These are phyloP conservation scores for Myxozyma neglecta DNA, from an alignment of 805 yeast genomes.

Conservation along the genomic window DNA sequence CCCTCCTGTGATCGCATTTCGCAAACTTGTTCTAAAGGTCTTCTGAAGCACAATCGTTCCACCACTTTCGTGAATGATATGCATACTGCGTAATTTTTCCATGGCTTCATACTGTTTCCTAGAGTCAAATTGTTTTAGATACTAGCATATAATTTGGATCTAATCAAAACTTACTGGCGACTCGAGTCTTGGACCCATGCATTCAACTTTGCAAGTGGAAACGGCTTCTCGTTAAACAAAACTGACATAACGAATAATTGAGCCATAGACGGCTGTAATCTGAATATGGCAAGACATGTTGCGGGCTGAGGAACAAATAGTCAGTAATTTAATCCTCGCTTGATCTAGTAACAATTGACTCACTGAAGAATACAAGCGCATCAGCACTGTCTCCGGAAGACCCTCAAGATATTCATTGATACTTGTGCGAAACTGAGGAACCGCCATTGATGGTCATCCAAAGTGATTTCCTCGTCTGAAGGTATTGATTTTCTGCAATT, in stretches of 20 bases:
- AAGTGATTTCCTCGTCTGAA: too few relatives aligned
- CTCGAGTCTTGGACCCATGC: slow-evolving; percentile 70
- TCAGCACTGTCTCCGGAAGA: slow-evolving; percentile 82
- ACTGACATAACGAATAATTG: slow-evolving; percentile 84
- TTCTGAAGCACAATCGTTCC: slow-evolving; percentile 61
- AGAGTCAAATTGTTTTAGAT: slow-evolving; percentile 37
- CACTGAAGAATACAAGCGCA: slow-evolving; percentile 57
- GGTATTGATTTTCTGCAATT: too few relatives aligned
- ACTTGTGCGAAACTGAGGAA: slow-evolving; percentile 31
- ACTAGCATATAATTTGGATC: neutral
- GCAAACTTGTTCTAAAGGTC: slow-evolving; percentile 70
- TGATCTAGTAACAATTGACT: slow-evolving; percentile 2
- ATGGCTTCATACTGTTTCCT: slow-evolving; percentile 72
- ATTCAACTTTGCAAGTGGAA: slow-evolving; percentile 65
- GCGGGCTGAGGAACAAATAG: slow-evolving; percentile 56
- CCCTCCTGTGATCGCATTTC: slow-evolving; percentile 83
- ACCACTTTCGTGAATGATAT: slow-evolving; percentile 62
- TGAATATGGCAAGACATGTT: slow-evolving; percentile 88
- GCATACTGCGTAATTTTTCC: slow-evolving; percentile 71
- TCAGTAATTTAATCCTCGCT: neutral
- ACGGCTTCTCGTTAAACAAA: slow-evolving; percentile 76
- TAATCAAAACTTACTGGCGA: slow-evolving; percentile 40
- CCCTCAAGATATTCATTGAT: slow-evolving; percentile 81
- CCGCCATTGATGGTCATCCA: slow-evolving; percentile 17
- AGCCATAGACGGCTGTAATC: slow-evolving; percentile 85